phyloP scores from a whole-genome alignment of 345 rosid species.

The Rhizophora apiculata region DNA sequence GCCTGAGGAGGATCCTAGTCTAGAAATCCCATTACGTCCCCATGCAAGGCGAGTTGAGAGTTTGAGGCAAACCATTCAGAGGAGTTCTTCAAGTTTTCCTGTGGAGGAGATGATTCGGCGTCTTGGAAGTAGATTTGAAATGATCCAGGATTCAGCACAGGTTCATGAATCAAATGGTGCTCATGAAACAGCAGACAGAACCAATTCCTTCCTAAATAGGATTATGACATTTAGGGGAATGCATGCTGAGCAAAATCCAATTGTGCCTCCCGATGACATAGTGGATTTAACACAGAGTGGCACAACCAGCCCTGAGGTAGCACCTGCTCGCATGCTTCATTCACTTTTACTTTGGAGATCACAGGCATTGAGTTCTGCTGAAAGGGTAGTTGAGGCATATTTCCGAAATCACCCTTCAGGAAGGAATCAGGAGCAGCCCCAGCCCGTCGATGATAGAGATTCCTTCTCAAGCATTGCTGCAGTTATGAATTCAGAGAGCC shows the following conservation, averaged over 20 bases:
- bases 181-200: conserved; percentile 52
- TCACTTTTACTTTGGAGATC: conserved; percentile 53
- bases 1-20: conserved; percentile 51
- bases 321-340: conserved; percentile 47
- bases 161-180: conserved; percentile 21
- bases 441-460: conserved; percentile 79
- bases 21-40: conserved; percentile 81
- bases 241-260: conserved; percentile 64
- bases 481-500: conserved; percentile 80
- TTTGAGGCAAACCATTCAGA: conserved; percentile 72
- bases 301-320: conserved; percentile 46
- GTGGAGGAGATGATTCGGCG: conserved; percentile 84
- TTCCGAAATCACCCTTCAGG: conserved; percentile 45
- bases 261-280: conserved; percentile 44
- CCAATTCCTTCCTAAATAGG: conserved; percentile 53
- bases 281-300: conserved; percentile 49
- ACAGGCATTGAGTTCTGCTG: conserved; percentile 57
- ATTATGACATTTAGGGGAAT: conserved; percentile 68
- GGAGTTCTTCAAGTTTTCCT: conserved; percentile 59
- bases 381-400: conserved; percentile 57
- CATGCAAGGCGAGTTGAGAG: conserved; percentile 78
- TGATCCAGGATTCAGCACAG: conserved; percentile 42
- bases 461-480: conserved; percentile 89
- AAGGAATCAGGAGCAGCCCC: conserved; percentile 75
- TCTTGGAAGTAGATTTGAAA: conserved; percentile 65